Evolutionary conservation across 805 yeast species (phyloP).

Genomic region (Zygoascus bituminiphila): DNA sequence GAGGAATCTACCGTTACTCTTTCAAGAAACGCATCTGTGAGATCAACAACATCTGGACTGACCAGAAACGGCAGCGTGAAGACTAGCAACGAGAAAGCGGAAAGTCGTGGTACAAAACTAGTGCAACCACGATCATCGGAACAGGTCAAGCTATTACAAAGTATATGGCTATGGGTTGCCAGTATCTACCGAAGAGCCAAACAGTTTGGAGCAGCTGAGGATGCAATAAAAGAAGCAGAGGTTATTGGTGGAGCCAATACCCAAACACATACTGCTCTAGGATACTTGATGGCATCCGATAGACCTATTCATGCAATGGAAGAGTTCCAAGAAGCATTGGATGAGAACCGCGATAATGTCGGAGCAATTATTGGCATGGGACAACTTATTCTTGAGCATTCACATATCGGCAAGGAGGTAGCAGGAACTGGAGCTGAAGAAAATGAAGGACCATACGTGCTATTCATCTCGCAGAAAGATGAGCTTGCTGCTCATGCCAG

Average conservation of each 20-base stretch:
- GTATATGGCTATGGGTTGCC: conserved; percentile 69
- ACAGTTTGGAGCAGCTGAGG: conserved; percentile 51
- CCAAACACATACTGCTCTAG: conserved; percentile 43
- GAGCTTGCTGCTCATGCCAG: conserved; percentile 49
- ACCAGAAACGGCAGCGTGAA: not conserved
- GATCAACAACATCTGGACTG: not conserved
- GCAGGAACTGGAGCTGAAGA: not conserved
- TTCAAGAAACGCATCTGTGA: not conserved
- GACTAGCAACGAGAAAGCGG: not conserved
- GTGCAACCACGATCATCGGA: not conserved
- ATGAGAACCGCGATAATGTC: conserved; percentile 39
- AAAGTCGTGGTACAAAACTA: not conserved
- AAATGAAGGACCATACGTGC: not conserved
- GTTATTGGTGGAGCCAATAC: conserved; percentile 38
- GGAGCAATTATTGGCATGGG: conserved; percentile 40
- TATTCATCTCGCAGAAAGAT: conserved; percentile 50
- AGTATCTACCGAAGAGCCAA: conserved; percentile 53
- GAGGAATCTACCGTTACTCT: not conserved
- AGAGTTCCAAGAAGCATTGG: conserved; percentile 58
- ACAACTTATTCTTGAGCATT: conserved; percentile 12
- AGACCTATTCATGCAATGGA: conserved; percentile 44
- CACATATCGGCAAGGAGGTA: conserved; percentile 2
- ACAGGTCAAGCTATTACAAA: conserved; percentile 36
- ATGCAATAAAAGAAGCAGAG: conserved; percentile 67
- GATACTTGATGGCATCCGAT: conserved; percentile 35